phyloP scores from a whole-genome alignment of 257 asterid genomes.

The Thymus mandschuricus region DNA sequence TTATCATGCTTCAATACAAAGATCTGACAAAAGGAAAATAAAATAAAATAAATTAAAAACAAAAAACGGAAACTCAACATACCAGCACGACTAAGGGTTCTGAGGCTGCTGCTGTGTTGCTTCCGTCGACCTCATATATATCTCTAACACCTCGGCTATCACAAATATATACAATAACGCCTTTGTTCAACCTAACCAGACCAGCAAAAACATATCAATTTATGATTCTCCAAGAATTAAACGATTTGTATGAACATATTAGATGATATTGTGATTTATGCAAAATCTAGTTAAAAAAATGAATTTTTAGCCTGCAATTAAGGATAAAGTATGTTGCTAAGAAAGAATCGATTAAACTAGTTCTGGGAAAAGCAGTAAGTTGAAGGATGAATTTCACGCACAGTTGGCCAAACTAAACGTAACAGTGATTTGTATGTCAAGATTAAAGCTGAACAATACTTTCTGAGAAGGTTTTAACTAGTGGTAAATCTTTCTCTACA shows the following conservation, averaged over 20 bases:
- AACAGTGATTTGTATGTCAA: neutral
- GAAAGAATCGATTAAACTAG: too few relatives aligned
- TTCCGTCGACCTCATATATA: slow-evolving; percentile 95
- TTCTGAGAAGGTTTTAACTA: too few relatives aligned
- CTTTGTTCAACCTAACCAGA: slow-evolving; percentile 86
- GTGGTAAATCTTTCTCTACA: too few relatives aligned
- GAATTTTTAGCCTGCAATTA: neutral
- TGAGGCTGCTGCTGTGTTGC: slow-evolving; percentile 74
- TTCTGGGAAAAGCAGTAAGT: too few relatives aligned
- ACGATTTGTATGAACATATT: neutral
- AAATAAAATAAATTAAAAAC: neutral
- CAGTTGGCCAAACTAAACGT: slow-evolving; percentile 2
- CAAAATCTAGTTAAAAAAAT: neutral
- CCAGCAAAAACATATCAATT: slow-evolving; percentile 21
- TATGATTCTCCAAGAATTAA: neutral
- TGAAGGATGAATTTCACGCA: neutral
- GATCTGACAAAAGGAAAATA: neutral
- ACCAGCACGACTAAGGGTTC: slow-evolving; percentile 96
- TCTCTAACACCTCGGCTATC: slow-evolving; percentile 98
- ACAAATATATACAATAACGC: slow-evolving; percentile 93
- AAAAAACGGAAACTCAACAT: slow-evolving; percentile 27
- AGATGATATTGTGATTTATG: neutral
- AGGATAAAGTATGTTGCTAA: neutral
- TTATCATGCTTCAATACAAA: neutral
- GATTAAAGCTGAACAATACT: too few relatives aligned